Conservation (phyloP, 78 protist genomes). For the Dictyostelium brefeldianum region DNA sequence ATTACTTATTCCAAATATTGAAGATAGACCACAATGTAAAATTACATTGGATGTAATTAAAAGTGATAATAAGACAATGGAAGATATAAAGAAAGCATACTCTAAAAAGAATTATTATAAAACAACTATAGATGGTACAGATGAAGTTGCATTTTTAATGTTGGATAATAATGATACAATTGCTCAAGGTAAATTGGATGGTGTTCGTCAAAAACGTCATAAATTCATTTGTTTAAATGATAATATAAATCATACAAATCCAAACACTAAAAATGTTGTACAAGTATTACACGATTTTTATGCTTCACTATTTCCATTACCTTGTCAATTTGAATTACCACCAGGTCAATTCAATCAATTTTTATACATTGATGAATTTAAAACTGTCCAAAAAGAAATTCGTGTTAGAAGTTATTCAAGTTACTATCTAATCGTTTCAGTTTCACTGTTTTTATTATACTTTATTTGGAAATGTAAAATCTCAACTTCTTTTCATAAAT, state of each 20-base stretch:
- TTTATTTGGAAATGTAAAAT: constrained; percentile 9
- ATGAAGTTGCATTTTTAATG: constrained; percentile 92
- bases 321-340: constrained; percentile 90
- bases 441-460: not conserved
- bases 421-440: not conserved
- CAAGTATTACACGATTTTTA: constrained; percentile 83
- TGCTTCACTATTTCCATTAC: constrained; percentile 86
- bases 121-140: constrained; percentile 74
- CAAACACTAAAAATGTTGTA: constrained; percentile 8
- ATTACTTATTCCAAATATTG: not conserved
- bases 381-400: not conserved
- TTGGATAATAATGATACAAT: constrained; percentile 66
- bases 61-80: constrained; percentile 37
- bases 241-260: constrained; percentile 87
- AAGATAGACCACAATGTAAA: not conserved
- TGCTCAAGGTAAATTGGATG: constrained; percentile 72
- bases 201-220: constrained; percentile 76
- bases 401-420: not conserved
- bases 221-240: constrained; percentile 94
- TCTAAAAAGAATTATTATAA: constrained; percentile 16
- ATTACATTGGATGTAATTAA: constrained; percentile 37
- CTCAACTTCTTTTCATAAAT: constrained; percentile 15
- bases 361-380: constrained; percentile 25
- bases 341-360: constrained; percentile 19
- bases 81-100: constrained; percentile 16